Evolutionary conservation across 169 alveolate genomes (phyloP), one percentile per base, ranked within the genome.

Genomic region (Cardiosporidium cionae): DNA sequence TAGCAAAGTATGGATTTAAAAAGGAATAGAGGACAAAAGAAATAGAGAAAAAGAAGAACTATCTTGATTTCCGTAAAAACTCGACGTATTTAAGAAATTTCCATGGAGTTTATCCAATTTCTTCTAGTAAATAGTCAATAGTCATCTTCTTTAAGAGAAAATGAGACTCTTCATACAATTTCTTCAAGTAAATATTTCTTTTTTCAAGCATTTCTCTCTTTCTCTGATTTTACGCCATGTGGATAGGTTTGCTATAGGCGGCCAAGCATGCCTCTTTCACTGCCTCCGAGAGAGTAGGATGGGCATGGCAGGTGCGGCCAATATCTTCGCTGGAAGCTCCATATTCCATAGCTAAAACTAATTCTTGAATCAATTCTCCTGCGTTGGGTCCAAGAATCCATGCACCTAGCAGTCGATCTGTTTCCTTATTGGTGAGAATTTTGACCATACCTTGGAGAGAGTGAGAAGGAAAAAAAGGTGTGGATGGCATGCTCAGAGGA

Each of bases 281-380:
- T 16, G 97, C 99, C 85, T 97, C 99, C 2, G 98, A 91, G 34
- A 96, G 88, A 44, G 99, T 96, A 34, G 99, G 99, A 79, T 97
- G 99, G 32, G 99, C 98, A 84, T 92, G 97, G 84, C 98, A 92
- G 72, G 97, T 92, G 72, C 96, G 88, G 28, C 84, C 97, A 34
- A 97, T 85, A 79, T 94, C 98, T 78, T 94, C 98, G 54, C 96
- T 83, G 23, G 99, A 81, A 2, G 98, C 97, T 32, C 98, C 98
- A 76, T 94, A 94, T 78, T 91, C 95, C 83, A 94, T 88, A 64
- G 95, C 98, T 36, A 95, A 81, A 5, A 93, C 94, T 32, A 94
- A 90, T 73, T 94, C 97, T 37, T 92, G 96, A 65, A 96, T 93
- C 88, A 97, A 86, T 82, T 97, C 99, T 16, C 90, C 90, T 3